phyloP scores from a whole-genome alignment of 805 yeast genomes.

The Saturnispora mendoncae region DNA sequence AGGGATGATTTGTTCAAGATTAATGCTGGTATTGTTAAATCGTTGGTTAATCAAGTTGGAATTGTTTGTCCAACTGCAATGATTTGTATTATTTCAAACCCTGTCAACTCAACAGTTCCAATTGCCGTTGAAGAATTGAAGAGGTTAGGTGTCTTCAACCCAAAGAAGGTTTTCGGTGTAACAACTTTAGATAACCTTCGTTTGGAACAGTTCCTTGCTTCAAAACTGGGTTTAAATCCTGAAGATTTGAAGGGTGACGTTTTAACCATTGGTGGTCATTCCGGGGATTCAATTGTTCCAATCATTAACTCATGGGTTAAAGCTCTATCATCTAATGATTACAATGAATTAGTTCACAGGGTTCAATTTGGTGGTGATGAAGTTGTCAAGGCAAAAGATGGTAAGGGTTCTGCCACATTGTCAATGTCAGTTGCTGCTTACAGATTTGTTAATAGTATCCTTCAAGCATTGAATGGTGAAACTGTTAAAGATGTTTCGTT shows the following conservation, averaged over 20 bases:
- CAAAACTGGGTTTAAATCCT: constrained; percentile 66
- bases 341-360: constrained; percentile 67
- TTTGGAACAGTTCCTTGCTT: constrained; percentile 75
- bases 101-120: constrained; percentile 96
- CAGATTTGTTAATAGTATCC: constrained; percentile 57
- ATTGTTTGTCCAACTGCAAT: constrained; percentile 79
- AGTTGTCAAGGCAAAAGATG: constrained; percentile 77
- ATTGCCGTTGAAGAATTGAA: constrained; percentile 90
- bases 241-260: constrained; percentile 52
- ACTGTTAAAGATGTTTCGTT: constrained; percentile 38
- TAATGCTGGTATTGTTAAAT: constrained; percentile 92
- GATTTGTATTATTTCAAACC: constrained; percentile 79
- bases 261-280: constrained; percentile 94
- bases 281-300: constrained; percentile 94
- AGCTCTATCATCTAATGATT: constrained; percentile 52
- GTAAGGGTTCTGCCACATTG: constrained; percentile 77
- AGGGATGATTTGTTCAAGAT: constrained; percentile 95
- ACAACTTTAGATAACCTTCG: constrained; percentile 90
- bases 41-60: constrained; percentile 79
- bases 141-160: constrained; percentile 80
- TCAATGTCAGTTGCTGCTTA: constrained; percentile 86
- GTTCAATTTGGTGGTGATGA: constrained; percentile 92
- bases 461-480: constrained; percentile 44
- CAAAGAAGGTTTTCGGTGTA: constrained; percentile 89
- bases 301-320: constrained; percentile 72